Evolutionary conservation across 495 filamentous ascomycete species (phyloP), one percentile per base, ranked within the genome.

Genomic region (Neurospora sp.): DNA sequence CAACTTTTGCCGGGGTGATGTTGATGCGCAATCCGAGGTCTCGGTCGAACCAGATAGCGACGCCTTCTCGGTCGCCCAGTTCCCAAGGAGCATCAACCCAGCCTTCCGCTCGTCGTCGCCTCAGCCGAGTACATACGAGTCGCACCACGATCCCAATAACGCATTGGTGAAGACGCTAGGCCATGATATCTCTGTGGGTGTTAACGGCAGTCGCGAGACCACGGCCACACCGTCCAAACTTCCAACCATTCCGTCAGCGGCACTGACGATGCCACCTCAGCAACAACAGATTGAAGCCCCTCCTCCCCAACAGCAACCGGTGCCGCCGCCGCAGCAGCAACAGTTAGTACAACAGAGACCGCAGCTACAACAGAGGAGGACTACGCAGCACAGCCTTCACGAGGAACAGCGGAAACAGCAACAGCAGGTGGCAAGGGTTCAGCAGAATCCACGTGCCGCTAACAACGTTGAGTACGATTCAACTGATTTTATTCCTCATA

Each of bases 1-100:
- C 87, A 97, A 99, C 84, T 99, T 97, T 82, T 94, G 93, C 80
- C 92, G 96, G 22, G 96, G 96, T 6, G 96, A 98, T 77, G 80
- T 91, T 41, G 96, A 98, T 74, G 87, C 87, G 37, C 88, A 87
- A 76, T 97, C 94, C 0, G 94, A 96, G 70, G 84, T 87, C 35
- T 94, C 93, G 0, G 53, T 65, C 27, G 53, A 65, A 16, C 53
- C 53, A 18, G 94, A 97, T 22, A 90, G 92, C 65, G 94, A 94
- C 2, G 90, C 86, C 71, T 98, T 96, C 74, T 96, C 93, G 1
- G 93, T 98, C 22, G 96, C 96, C 16, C 94, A 98, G 78, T 99
- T 98, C 81, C 93, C 94, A 73, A 88, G 96, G 71, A 92, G 91
- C 14, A 97, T 97, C 81, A 98, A 99, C 77, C 94, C 96, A 69